These are phyloP conservation scores for Chlorella sp. DNA, from an alignment of 139 green algal species.

Conservation along the genomic window DNA sequence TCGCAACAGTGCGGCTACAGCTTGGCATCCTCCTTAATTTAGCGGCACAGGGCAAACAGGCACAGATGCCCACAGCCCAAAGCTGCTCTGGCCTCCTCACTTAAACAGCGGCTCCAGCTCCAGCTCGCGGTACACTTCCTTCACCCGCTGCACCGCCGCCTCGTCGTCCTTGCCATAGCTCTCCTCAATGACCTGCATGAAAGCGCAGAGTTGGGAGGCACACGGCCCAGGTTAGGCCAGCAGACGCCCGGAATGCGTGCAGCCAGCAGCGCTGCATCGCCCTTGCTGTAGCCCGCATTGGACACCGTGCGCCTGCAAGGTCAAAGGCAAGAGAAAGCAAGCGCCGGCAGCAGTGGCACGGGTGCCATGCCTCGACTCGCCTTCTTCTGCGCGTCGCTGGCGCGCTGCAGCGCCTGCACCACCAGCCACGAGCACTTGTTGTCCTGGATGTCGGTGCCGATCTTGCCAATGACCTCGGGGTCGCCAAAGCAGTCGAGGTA, in stretches of 20 bases:
- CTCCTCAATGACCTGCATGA: conserved; percentile 59
- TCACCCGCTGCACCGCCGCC: conserved; percentile 78
- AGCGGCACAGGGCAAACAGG: too few species aligned
- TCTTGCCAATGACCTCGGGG: conserved; percentile 95
- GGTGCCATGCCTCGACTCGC: neutral
- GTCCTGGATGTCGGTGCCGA: conserved; percentile 98
- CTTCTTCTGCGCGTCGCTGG: conserved; percentile 77
- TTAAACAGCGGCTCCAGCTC: conserved; percentile 84
- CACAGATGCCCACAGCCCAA: too few species aligned
- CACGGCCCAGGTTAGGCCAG: too few species aligned
- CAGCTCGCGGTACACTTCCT: conserved; percentile 90
- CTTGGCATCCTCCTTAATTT: too few species aligned
- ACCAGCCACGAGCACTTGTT: conserved; percentile 99
- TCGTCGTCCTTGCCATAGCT: conserved; percentile 92
- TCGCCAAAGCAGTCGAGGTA: conserved; percentile 96
- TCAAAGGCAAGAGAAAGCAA: too few species aligned
- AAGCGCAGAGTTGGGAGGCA: too few species aligned
- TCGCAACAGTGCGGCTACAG: too few species aligned
- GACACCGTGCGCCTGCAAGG: too few species aligned
- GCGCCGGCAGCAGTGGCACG: too few species aligned
- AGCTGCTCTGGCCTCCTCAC: too few species aligned
- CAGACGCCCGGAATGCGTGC: too few species aligned
- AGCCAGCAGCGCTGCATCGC: neutral
- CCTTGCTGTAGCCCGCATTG: too few species aligned
- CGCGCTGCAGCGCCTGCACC: conserved; percentile 87